Evolutionary conservation across 139 green algal species (phyloP), one percentile per base, ranked within the genome.

Genomic region (Klebsormidium nitens): DNA sequence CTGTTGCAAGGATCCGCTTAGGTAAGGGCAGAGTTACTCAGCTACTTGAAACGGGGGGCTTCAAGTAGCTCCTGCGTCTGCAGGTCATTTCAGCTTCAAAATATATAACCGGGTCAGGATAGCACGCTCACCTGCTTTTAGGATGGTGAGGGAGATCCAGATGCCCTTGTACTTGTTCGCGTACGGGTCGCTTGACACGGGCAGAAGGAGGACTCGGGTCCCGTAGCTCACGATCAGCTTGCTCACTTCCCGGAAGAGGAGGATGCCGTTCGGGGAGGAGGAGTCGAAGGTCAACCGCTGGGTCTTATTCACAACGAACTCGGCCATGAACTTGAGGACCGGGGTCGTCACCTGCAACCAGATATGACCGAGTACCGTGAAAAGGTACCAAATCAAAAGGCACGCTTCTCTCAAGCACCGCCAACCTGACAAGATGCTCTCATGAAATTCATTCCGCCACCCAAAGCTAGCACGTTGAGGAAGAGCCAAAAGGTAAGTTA

Each of bases 251-350:
- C 87, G 69, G 69, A 90, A 95, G 2, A 98, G 87, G 48, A 97
- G 81, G 75, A 98, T 98, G 63, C 93, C 93, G 72, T 96, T 97
- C 1, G 92, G 88, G 1, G 87, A 95, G 50, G 85, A 95, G n/a
- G 83, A 76, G 69, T 97, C 93, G 58, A 98, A 98, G 2, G 88
- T 91, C 4, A 97, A 76, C n/a, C 93, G 82, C 73, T 96, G 89
- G 68, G 86, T 92, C 80, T 96, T 96, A 86, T 99, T 98, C 71
- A 93, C 86, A 42, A 90, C 91, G 76, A 98, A 96, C 78, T 98
- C 93, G 0, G 83, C 84, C 58, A 97, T 81, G 77, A 99, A 97
- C 70, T 98, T 99, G 55, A 99, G 86, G 69, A 97, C 74, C 0
- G 92, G 88, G 1, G 87, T 80, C n/a, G 76, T 76, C 26, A 82